Evolutionary conservation across 441 rosid genomes (phyloP), one percentile per base, ranked within the genome.

Genomic region (Capsella rubella): DNA sequence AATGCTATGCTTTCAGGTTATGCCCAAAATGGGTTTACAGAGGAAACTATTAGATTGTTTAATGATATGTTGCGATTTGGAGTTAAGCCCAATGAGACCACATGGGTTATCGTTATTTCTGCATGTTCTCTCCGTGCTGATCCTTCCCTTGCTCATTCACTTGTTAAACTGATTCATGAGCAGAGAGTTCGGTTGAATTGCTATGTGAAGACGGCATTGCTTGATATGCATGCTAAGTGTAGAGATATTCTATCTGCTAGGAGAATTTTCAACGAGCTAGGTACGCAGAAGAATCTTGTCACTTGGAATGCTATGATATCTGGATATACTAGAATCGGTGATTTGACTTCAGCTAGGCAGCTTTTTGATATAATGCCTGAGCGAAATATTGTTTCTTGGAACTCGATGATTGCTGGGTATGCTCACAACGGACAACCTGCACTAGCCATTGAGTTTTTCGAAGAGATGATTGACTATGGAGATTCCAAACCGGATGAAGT

Each of bases 1-100:
- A 86, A 86, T 27, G 81, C 84, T 18, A 82, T 82, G 87, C 76
- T 83, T 74, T 74, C 85, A 14, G 83, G 85, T 18, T 80, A 78
- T 69, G 78, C 78, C 4, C 80, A 80, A 25, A 78, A 75, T 50
- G 82, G 80, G 8, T 64, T 71, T 49, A 58, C 69, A 6, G 80
- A 75, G 25, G 79, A 78, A 55, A 56, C 79, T 61, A 55, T 80
- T 68, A 54, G 67, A 10, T 55, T 80, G 73, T 80, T 83, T 66
- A 37, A 46, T 5, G 79, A 78, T 21, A 80, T 83, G 84, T 35
- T 73, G 59, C 63, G 53, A 47, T 53, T 77, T 58, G 86, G 69
- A 59, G 73, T 75, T 57, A 68, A 14, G 42, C 84, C 84, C 21
- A 67, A 78, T 71, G 84, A 78, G 54, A 83, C 83, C 34, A 80